phyloP scores from a whole-genome alignment of 2,329 filamentous ascomycete species.

The Seiridium unicorne region DNA sequence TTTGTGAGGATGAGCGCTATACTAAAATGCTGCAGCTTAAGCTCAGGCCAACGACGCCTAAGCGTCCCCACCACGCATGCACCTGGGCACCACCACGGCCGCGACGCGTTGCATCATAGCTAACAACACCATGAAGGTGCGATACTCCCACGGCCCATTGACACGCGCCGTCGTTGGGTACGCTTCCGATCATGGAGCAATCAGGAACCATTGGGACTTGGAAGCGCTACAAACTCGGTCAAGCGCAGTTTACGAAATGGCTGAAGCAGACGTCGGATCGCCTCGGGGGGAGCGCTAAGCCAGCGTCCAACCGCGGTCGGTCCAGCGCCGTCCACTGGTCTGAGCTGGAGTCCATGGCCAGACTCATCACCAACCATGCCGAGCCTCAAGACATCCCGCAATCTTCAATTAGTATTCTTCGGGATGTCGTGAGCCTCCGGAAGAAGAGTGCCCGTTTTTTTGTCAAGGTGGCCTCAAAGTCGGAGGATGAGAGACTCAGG shows the following conservation, averaged over 20 bases:
- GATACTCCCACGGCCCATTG: no score
- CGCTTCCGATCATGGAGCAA: not conserved
- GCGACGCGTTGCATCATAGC: no score
- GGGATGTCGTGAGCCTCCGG: constrained; percentile 23
- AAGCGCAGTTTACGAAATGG: not conserved
- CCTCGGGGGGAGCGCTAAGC: constrained; percentile 6
- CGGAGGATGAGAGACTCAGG: constrained; percentile 16
- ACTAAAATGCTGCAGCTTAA: no score
- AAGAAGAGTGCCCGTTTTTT: constrained; percentile 26
- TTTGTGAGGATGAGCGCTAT: no score
- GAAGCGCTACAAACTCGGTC: not conserved
- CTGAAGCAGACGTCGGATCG: not conserved
- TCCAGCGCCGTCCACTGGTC: not conserved
- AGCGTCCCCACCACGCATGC: no score
- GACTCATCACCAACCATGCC: constrained; percentile 17
- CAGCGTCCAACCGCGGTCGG: not conserved
- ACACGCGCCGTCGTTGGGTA: no score
- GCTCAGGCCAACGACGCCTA: no score
- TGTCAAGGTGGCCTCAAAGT: constrained; percentile 11
- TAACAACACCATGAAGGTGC: no score
- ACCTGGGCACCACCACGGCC: no score
- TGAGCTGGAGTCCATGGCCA: constrained; percentile 1
- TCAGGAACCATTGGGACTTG: not conserved
- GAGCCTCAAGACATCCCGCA: constrained; percentile 21
- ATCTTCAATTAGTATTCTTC: constrained; percentile 21